Evolutionary conservation across 2,329 filamentous ascomycete genomes (phyloP), one percentile per base, ranked within the genome.

Genomic region (Nothopassalora personata): DNA sequence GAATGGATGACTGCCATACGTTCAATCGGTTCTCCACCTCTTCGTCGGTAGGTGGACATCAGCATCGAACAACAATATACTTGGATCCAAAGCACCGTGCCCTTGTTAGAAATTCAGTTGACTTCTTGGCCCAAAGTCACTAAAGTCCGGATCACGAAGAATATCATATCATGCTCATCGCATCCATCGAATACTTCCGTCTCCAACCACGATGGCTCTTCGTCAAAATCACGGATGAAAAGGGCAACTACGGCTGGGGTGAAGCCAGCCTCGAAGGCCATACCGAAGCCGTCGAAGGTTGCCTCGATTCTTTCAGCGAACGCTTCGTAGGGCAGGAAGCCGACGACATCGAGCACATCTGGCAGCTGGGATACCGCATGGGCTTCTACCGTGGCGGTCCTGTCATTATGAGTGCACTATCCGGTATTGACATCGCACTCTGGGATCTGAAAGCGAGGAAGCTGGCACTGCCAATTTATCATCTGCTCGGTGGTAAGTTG

Each of bases 291-390:
- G 86, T 91, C 0, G 88, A 91, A 70, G 89, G 88, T 0, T 86
- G 86, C 56, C 75, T 91, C 1, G 84, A 89, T 70, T 86, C 85
- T 9, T 86, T 86, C 75, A 81, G 78, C 39, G 78, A 81, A 28
- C 77, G 85, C 45, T 84, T 88, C 57, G 74, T 82, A 2, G 88
- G 86, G 0, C 80, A 84, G 64, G 87, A 91, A 68, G 88, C 88
- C 30, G 85, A 90, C 68, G 84, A 90, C 52, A 91, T 92, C 62
- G 89, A 92, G 69, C 86, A 90, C 63, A 87, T 92, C 59, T 92
- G 89, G 89, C 88, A 91, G 70, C 80, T 82, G 63, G 83, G 83
- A 23, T 91, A 86, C 81, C 81, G 89, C 46, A 58, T 64, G 53
- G 83, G 84, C 0, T 93, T 92, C 72, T 92, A 92, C 72, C 80